Evolutionary conservation across 2,329 filamentous ascomycete genomes (phyloP), one percentile per base, ranked within the genome.

Genomic region (Xylariaceae sp.): DNA sequence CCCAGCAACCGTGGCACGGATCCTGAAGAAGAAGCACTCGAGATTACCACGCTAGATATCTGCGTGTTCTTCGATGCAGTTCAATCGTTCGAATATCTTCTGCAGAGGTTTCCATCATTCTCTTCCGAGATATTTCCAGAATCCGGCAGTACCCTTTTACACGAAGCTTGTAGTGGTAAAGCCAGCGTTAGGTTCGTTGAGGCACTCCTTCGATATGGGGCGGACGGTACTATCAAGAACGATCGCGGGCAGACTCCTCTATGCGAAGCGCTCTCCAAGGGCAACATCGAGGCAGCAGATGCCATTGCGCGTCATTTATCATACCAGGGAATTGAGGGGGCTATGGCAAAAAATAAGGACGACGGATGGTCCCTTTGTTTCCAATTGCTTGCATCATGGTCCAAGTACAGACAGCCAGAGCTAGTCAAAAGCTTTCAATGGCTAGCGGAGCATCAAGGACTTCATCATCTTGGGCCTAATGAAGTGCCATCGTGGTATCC

Each of bases 161-260:
- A 43, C 39, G 11, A n/a, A 6, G 40, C 39, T 13, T 48, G 46
- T 16, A 7, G 13, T 13, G 38, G 19, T 22, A 12, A 31, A 10
- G 33, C n/a, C 6, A 19, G n/a, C 3, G n/a, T 31, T 13, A 19
- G 16, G 7, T 50, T 50, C 9, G 33, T 45, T 2, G 31, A 50
- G 33, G 17, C 31, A 14, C 42, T 50, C 39, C 48, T 50, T 39
- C 48, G 40, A 44, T 45, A 19, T 13, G 48, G 48, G n/a, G 42
- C 42, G 11, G 33, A 50, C 17, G 42, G 17, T 5, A 31, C n/a
- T 2, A 11, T 13, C 3, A 34, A 31, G 7, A 39, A 49, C 17
- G 16, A 49, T 42, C 2, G 7, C 2, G 33, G n/a, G 10, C 28
- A 49, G 31, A 28, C 28, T 16, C 47, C 47, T 31, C 28, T 49